Evolutionary conservation across 768 basidiomycete genomes (phyloP), one percentile per base, ranked within the genome.

Genomic region (Termitomyces sp.): DNA sequence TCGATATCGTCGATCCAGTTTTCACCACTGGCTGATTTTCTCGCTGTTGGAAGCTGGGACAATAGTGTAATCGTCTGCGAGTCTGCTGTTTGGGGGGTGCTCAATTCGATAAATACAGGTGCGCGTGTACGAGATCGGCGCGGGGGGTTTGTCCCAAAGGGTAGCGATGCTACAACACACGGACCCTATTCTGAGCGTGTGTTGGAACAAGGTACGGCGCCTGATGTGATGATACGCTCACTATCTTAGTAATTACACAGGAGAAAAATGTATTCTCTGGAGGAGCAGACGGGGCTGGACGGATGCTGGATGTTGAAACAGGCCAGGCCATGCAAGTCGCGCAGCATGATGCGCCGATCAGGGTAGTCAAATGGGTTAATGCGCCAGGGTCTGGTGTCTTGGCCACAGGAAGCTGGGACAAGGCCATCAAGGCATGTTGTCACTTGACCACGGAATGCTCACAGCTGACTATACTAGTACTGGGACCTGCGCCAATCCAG

Each of bases 381-480:
- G 81, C 86, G 5, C 85, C 84, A 24, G 82, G 81, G 60, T 81
- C 81, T 39, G 84, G 90, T 13, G 84, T 94, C 60, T 77, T 95
- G 20, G 92, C 87, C 13, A 98, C 96, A 1, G 97, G 94, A 13
- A 94, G 93, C 55, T 99, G 96, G 96, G 96, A 99, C 72, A 96
- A 95, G 74, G 95, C 92, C 1, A 73, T 98, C 69, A 96, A 94
- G 81, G 95, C 94, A 62, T 57, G 74, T 66, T 60, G 61, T 26
- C 56, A 33, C n/a, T 51, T 0, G 7, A 26, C 26, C n/a, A 16
- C 31, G 39, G n/a, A 16, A 1, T 5, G 36, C n/a, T 31, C 33
- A 33, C 31, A 34, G 20, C 20, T 37, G 10, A 13, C 15, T 37
- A 12, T 56, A 16, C 29, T 18, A 97, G 92, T 97, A 96, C 65